Base-by-base conservation (phyloP, 2,329 filamentous ascomycete genomes). In the Aspergillus floridensis region DNA sequence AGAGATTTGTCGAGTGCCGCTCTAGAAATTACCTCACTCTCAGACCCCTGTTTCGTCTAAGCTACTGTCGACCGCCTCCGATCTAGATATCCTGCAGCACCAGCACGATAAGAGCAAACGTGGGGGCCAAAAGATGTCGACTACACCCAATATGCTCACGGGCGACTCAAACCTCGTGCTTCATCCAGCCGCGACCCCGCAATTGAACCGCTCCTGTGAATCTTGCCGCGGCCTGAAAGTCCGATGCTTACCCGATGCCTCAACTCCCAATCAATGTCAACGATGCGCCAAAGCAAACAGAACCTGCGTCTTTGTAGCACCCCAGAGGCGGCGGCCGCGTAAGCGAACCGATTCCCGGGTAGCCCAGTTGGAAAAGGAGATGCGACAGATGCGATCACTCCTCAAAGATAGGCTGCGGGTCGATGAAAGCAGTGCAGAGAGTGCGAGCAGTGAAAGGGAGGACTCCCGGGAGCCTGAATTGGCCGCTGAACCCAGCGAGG, bases 261-360 rank as follows among this genome's bases (percentile, higher is more conserved):
- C 60, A 49, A 66, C 67, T 19, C 66, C 71, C n/a, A 73, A 70
- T 47, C 71, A 73, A 56, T 75, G 73, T 48, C 73, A 74, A 63
- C 66, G 73, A 66, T 75, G 73, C 57, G 67, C 66, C 10, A 75
- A 73, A 61, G 69, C 72, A 11, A 73, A 72, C 48, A 67, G 72
- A 52, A 16, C 68, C 1, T 75, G 73, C 41, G 57, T 75, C 53
- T 75, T 75, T 52, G 70, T 75, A 57, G 72, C 73, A 5, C 73
- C 73, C 26, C 73, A 75, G 56, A 67, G 70, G 54, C 69, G 73
- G 26, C 72, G 72, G 32, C 73, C 73, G 6, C 72, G 73, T 26
- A 75, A 74, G 59, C 67, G 73, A 38, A 75, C 73, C 2, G 73
- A 75, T 55, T 73, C 72, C 12, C 66, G 73, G 16, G 73, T 75